Percentiles rank a stretch among this genome's conserved stretches.
phyloP scores from a whole-genome alignment of 805 yeast genomes.

The Ogataea allantospora region DNA sequence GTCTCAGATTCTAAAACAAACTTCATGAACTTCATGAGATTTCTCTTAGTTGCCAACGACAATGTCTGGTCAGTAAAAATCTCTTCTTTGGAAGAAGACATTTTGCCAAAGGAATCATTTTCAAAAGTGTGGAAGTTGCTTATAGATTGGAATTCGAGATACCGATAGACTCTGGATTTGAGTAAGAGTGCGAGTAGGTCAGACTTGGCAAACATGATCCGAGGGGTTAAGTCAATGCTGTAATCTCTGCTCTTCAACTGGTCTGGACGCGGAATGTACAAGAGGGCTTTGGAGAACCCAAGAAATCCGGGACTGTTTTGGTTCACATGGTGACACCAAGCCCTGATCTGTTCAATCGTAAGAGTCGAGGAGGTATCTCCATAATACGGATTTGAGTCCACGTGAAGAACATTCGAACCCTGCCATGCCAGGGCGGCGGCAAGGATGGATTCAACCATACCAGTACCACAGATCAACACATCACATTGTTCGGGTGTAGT shows the following conservation, averaged over 20 bases:
- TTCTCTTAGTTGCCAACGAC: conserved; percentile 71
- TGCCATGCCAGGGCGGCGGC: conserved; percentile 98
- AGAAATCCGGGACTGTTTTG: conserved; percentile 34
- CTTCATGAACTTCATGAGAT: conserved; percentile 87
- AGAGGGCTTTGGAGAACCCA: conserved; percentile 57
- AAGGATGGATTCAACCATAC: conserved; percentile 78
- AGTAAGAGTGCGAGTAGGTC: conserved; percentile 77
- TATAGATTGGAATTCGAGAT: conserved; percentile 87
- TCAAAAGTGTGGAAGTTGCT: conserved; percentile 92
- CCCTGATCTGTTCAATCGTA: conserved; percentile 78
- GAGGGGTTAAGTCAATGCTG: conserved; percentile 86
- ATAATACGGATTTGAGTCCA: conserved; percentile 80
- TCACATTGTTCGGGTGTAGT: conserved; percentile 73
- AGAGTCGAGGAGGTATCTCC: conserved; percentile 88
- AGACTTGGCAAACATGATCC: conserved; percentile 84
- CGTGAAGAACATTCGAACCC: conserved; percentile 91
- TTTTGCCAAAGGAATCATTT: conserved; percentile 83
- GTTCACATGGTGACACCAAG: conserved; percentile 79
- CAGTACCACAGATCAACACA: conserved; percentile 90
- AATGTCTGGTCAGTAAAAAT: conserved; percentile 87
- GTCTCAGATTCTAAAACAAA: conserved; percentile 73
- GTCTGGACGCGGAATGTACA: conserved; percentile 70
- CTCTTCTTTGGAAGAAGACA: conserved; percentile 85
- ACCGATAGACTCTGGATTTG: conserved; percentile 84
- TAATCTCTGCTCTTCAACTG: conserved; percentile 66